phyloP scores from a whole-genome alignment of 2,329 filamentous ascomycete species.

The Penicillium paneum region DNA sequence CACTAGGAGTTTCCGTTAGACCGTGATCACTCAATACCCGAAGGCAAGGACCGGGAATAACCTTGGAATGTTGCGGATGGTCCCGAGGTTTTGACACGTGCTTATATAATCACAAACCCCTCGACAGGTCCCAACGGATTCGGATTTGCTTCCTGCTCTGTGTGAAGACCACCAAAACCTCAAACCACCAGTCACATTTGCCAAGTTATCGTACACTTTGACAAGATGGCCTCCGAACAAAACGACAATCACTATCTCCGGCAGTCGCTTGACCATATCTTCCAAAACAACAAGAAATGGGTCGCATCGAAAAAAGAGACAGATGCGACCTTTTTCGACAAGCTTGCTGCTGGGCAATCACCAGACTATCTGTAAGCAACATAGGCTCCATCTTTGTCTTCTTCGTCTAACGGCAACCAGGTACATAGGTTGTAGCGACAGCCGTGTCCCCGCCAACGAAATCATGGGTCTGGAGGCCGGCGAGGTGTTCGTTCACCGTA shows the following conservation, averaged over 20 bases:
- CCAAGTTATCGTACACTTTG: neutral
- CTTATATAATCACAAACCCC: neutral
- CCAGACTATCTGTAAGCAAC: slow-evolving; percentile 60
- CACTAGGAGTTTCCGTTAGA: too few species aligned
- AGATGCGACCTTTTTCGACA: slow-evolving; percentile 64
- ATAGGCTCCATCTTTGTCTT: neutral
- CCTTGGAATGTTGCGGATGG: too few species aligned
- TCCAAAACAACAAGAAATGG: slow-evolving; percentile 67
- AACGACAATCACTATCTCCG: neutral
- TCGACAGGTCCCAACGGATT: neutral
- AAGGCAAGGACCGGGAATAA: too few species aligned
- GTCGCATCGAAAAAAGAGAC: slow-evolving; percentile 56
- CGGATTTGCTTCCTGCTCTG: neutral
- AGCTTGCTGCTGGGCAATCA: slow-evolving; percentile 62
- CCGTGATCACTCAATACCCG: too few species aligned
- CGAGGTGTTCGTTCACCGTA: slow-evolving; percentile 35
- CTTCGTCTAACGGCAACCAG: slow-evolving; percentile 6
- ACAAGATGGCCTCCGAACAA: neutral
- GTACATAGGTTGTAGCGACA: slow-evolving; percentile 38
- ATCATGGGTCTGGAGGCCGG: slow-evolving; percentile 34
- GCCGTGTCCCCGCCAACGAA: slow-evolving; percentile 33
- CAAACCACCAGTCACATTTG: neutral
- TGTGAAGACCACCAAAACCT: neutral
- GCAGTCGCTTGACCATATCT: slow-evolving; percentile 58
- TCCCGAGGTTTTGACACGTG: neutral